Conservation (phyloP, 2,329 filamentous ascomycete genomes). For the Sarocladium kiliense region DNA sequence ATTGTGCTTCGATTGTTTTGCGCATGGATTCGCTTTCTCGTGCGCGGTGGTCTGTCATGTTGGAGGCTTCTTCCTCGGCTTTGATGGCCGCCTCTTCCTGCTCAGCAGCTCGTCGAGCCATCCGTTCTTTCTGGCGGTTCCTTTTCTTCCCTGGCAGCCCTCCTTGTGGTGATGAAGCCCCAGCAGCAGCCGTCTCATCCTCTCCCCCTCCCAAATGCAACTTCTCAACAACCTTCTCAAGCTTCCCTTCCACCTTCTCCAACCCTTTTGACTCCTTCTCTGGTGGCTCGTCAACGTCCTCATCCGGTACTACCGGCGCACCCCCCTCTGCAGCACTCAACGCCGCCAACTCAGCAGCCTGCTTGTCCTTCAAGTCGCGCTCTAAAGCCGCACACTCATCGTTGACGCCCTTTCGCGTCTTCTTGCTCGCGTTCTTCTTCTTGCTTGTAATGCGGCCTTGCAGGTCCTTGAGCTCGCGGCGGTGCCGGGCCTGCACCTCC, state of each 20-base stretch:
- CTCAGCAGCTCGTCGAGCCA: constrained; percentile 85
- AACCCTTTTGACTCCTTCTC: constrained; percentile 14
- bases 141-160: constrained; percentile 57
- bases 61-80: constrained; percentile 70
- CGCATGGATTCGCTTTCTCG: constrained; percentile 68
- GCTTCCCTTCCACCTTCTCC: constrained; percentile 14
- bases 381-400: constrained; percentile 72
- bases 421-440: constrained; percentile 95
- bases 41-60: constrained; percentile 67
- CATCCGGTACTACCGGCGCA: constrained; percentile 16
- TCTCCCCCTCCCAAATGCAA: constrained; percentile 14
- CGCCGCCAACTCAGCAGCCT: constrained; percentile 53
- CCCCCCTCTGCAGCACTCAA: constrained; percentile 23
- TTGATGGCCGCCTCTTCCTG: constrained; percentile 62
- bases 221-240: constrained; percentile 17
- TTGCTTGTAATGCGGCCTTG: constrained; percentile 84
- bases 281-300: constrained; percentile 16
- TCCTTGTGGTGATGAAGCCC: constrained; percentile 1
- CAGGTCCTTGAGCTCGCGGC: constrained; percentile 83
- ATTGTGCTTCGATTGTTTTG: constrained; percentile 55
- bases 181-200: background rate
- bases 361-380: constrained; percentile 58
- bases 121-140: constrained; percentile 85
- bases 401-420: constrained; percentile 69
- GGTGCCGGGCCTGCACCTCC: constrained; percentile 71